A percentile compares a stretch with the other conserved stretches of the same genome.
phyloP scores from a whole-genome alignment of 202 grass and related monocot genomes.

The Brachypodium distachyon region DNA sequence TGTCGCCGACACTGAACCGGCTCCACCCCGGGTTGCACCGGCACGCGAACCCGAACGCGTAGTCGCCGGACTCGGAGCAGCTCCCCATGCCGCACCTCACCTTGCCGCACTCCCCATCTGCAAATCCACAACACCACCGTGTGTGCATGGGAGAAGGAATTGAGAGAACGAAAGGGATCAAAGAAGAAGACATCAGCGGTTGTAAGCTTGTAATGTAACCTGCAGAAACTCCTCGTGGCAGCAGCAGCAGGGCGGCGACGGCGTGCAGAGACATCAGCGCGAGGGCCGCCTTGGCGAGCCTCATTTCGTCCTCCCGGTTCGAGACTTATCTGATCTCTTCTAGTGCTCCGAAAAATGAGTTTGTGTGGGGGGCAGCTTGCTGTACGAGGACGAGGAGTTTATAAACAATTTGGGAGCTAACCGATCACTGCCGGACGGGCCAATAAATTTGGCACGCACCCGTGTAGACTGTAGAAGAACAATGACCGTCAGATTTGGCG shows the following conservation, averaged over 20 bases:
- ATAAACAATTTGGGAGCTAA: neutral
- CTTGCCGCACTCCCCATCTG: constrained; percentile 1
- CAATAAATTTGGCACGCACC: neutral
- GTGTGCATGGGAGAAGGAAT: neutral
- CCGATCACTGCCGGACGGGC: neutral
- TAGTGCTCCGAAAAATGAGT: neutral
- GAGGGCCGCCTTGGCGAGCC: neutral
- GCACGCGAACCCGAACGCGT: constrained; percentile 35
- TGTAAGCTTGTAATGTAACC: no score
- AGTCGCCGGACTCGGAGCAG: constrained; percentile 26
- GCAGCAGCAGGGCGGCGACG: neutral
- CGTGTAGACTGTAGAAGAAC: neutral
- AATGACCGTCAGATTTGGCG: neutral
- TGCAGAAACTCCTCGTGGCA: neutral
- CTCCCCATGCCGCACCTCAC: constrained; percentile 37
- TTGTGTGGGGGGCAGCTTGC: neutral
- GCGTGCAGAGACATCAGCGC: neutral
- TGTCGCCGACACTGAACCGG: neutral
- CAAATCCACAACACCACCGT: neutral
- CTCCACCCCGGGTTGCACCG: constrained; percentile 20
- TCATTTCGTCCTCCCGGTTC: neutral
- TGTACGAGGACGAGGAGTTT: neutral
- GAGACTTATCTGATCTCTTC: neutral
- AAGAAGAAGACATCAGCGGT: no score
- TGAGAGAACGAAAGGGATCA: no score